Base-by-base conservation (phyloP, 495 filamentous ascomycete genomes). In the Trichoderma gamsii region DNA sequence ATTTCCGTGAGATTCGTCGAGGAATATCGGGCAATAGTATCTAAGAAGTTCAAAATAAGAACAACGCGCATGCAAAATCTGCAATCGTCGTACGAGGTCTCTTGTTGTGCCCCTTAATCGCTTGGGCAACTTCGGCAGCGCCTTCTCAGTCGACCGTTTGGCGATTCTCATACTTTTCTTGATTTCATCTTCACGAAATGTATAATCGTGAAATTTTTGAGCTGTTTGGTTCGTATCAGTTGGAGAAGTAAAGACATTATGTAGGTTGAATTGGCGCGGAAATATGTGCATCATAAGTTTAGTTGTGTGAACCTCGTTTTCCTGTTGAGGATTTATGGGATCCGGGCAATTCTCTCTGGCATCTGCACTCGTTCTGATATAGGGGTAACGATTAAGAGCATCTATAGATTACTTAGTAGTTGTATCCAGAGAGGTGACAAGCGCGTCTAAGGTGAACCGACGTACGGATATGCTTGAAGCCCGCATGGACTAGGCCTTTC, bases 221-320 rank as follows among this genome's bases (percentile, higher is more conserved):
- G 82, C 79, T 0, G 87, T 92, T 69, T 92, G 85, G 38, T 77
- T 85, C 18, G 72, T 74, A 72, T 94, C 84, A 16, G 89, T 80
- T 13, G 79, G 74, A 1, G 86, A 87, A 0, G 90, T 91, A 72
- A 98, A 97, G n/a, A 89, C 91, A 78, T 97, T 99, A 71, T 94
- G 91, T 15, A 99, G 79, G 4, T 87, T 86, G 73, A 96, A 97
- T 74, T 98, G 92, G 23, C 89, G 83, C 41, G 95, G 95, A 70
- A 99, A 99, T 1, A 99, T 87, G 76, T 99, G 94, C 78, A 92
- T 92, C 86, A 97, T 85, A 32, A 97, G 78, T 69, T 90, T 91
- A 8, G 88, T 72, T 0, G 87, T 90, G 65, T 90, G 82, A 4
- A 78, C 71, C n/a, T 75, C 74, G 64, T 84, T 82, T 8, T 41